Evolutionary conservation across 140 eudicot genomes (phyloP).

Genomic region (Erigeron philadelphicus): DNA sequence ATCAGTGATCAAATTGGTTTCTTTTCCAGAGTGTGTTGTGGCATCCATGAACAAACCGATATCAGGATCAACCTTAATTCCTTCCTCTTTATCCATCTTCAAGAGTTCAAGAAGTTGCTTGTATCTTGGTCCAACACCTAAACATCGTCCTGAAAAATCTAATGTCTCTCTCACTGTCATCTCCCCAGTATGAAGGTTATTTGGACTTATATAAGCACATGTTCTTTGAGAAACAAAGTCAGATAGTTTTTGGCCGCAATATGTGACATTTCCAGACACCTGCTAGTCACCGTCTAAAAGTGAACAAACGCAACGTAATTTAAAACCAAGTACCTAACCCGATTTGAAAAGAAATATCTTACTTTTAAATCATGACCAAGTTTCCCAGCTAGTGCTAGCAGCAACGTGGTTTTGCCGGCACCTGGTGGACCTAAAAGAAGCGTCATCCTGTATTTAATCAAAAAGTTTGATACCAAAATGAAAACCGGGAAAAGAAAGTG

Average conservation of each 20-base stretch:
- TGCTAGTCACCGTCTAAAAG: slow-evolving; percentile 15
- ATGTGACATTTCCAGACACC: slow-evolving; percentile 50
- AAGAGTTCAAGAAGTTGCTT: slow-evolving; percentile 34
- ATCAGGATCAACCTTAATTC: slow-evolving; percentile 29
- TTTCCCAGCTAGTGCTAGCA: slow-evolving; percentile 47
- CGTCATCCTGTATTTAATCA: slow-evolving; percentile 43
- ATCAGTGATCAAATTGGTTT: slow-evolving; percentile 34
- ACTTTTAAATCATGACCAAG: slow-evolving; percentile 35
- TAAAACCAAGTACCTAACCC: not conserved
- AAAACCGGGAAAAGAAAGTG: not conserved
- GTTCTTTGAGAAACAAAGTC: slow-evolving; percentile 54
- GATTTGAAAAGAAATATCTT: slow-evolving; percentile 7
- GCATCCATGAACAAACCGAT: slow-evolving; percentile 40
- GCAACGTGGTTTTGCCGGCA: slow-evolving; percentile 54
- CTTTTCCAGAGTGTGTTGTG: slow-evolving; percentile 24
- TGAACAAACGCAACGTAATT: not conserved
- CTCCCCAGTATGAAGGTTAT: slow-evolving; percentile 46
- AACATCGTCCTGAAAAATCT: slow-evolving; percentile 44
- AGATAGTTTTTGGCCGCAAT: slow-evolving; percentile 47
- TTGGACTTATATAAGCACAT: slow-evolving; percentile 44
- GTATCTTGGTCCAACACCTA: slow-evolving; percentile 43
- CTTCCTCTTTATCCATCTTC: slow-evolving; percentile 34
- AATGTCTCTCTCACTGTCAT: slow-evolving; percentile 54
- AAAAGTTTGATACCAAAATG: not conserved
- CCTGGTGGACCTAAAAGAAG: slow-evolving; percentile 62